Evolutionary conservation across 2,329 filamentous ascomycete genomes (phyloP).

Genomic region (Fusarium sp.): DNA sequence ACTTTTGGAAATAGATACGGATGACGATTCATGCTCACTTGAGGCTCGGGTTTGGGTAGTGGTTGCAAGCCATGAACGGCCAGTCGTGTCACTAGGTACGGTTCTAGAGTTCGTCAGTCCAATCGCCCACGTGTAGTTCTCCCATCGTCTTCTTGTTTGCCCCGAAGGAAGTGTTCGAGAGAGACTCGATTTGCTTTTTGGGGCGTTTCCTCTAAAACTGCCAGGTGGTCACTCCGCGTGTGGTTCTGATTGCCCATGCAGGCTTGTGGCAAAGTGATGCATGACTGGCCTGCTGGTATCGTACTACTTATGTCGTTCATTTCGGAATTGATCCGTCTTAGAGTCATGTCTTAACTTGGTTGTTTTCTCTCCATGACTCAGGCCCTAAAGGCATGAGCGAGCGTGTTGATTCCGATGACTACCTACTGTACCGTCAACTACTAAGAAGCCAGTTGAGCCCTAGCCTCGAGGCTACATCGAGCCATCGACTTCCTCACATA

Average conservation of each 20-base stretch:
- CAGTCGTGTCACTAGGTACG: conserved; percentile 2
- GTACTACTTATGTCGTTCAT: neutral
- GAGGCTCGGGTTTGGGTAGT: neutral
- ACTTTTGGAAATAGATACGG: neutral
- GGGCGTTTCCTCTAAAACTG: conserved; percentile 8
- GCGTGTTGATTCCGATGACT: neutral
- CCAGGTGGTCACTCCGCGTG: neutral
- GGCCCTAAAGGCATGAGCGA: neutral
- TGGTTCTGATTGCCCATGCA: neutral
- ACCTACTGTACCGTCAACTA: neutral
- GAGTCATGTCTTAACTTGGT: neutral
- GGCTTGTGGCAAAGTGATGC: neutral
- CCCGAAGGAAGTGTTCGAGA: neutral
- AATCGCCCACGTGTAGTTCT: neutral
- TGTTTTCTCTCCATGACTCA: neutral
- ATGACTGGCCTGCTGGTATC: neutral
- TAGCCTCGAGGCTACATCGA: neutral
- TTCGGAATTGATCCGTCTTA: neutral
- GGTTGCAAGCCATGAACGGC: conserved; percentile 4
- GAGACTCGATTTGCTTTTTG: conserved; percentile 26
- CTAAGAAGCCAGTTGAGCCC: neutral
- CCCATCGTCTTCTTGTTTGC: neutral
- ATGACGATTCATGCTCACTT: neutral
- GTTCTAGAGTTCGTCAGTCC: conserved; percentile 1
- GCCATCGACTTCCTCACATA: neutral